A percentile compares a stretch with the other conserved stretches of the same genome.
These are phyloP conservation scores for Gleditsia sinensis DNA, from an alignment of 306 rosid species.

Conservation along the genomic window DNA sequence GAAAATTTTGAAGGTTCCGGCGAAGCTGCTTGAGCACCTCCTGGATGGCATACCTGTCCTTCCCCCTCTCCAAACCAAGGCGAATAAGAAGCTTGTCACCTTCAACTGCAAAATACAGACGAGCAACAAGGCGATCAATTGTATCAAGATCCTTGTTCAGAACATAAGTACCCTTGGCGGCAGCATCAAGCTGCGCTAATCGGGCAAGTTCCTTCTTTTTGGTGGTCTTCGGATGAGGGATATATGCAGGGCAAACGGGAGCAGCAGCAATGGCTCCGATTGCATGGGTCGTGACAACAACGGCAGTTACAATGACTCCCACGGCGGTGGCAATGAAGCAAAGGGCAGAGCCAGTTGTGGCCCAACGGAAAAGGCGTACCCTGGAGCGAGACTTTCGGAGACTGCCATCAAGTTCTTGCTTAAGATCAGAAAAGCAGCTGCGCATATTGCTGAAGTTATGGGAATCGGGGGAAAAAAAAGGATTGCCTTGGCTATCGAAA, in stretches of 20 bases:
- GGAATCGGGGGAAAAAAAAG: constrained; percentile 49
- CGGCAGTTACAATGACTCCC: constrained; percentile 10
- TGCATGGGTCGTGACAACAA: constrained; percentile 38
- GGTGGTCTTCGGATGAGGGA: constrained; percentile 27
- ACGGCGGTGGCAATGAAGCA: constrained; percentile 42
- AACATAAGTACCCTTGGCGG: constrained; percentile 50
- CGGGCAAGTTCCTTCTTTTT: constrained; percentile 40
- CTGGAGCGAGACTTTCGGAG: constrained; percentile 51
- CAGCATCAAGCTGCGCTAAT: constrained; percentile 66
- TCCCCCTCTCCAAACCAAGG: constrained; percentile 56
- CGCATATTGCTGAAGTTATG: constrained; percentile 39
- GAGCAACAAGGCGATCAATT: constrained; percentile 56
- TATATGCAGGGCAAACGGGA: constrained; percentile 32
- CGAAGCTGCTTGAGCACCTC: constrained; percentile 63
- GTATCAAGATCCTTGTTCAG: constrained; percentile 53
- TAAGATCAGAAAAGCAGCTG: constrained; percentile 49
- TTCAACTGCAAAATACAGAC: constrained; percentile 54
- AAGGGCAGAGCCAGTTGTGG: constrained; percentile 31
- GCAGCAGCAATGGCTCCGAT: constrained; percentile 34
- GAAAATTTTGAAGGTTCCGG: constrained; percentile 43
- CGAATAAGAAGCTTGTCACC: constrained; percentile 48
- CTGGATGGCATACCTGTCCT: constrained; percentile 57
- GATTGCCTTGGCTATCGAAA: constrained; percentile 50
- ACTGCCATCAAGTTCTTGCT: constrained; percentile 47
- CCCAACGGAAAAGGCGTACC: constrained; percentile 46